phyloP scores from a whole-genome alignment of 2,329 filamentous ascomycete species.

The Colletotrichum scovillei region DNA sequence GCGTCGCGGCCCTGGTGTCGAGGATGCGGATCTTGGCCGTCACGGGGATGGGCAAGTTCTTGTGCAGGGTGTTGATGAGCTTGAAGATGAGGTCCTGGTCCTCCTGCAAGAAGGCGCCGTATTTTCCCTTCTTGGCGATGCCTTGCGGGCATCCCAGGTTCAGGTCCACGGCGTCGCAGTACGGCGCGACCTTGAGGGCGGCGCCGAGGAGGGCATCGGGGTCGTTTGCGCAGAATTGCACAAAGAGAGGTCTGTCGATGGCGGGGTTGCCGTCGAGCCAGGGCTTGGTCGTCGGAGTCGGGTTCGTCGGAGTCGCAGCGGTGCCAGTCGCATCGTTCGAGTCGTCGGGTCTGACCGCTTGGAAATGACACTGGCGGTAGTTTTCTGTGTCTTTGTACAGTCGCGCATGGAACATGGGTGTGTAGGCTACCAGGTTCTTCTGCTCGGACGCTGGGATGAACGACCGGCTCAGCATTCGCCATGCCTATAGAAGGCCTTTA shows the following conservation, averaged over 20 bases:
- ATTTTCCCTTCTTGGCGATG: slow-evolving; percentile 90
- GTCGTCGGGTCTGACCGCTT: slow-evolving; percentile 63
- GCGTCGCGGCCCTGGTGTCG: slow-evolving; percentile 85
- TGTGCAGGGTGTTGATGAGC: slow-evolving; percentile 87
- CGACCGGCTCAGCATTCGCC: slow-evolving; percentile 95
- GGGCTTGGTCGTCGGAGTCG: slow-evolving; percentile 42
- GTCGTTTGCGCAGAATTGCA: slow-evolving; percentile 96
- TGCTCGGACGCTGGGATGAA: slow-evolving; percentile 79
- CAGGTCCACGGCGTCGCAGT: slow-evolving; percentile 94
- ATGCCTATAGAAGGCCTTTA: slow-evolving; percentile 71
- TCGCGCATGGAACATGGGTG: slow-evolving; percentile 95
- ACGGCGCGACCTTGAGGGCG: slow-evolving; percentile 81
- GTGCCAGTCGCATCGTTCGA: slow-evolving; percentile 34
- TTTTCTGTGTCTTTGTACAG: slow-evolving; percentile 82
- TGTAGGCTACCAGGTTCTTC: slow-evolving; percentile 82
- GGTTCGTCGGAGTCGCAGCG: no score
- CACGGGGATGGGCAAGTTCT: slow-evolving; percentile 82
- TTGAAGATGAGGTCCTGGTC: slow-evolving; percentile 84
- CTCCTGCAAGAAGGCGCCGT: slow-evolving; percentile 95
- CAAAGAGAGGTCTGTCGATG: slow-evolving; percentile 89
- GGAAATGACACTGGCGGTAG: slow-evolving; percentile 85
- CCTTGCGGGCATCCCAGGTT: slow-evolving; percentile 97
- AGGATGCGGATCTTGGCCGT: slow-evolving; percentile 95
- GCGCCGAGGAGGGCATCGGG: slow-evolving; percentile 83
- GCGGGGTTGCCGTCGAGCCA: slow-evolving; percentile 89